Conservation (phyloP, 2,329 filamentous ascomycete genomes). For the Orbilia brochopaga region DNA sequence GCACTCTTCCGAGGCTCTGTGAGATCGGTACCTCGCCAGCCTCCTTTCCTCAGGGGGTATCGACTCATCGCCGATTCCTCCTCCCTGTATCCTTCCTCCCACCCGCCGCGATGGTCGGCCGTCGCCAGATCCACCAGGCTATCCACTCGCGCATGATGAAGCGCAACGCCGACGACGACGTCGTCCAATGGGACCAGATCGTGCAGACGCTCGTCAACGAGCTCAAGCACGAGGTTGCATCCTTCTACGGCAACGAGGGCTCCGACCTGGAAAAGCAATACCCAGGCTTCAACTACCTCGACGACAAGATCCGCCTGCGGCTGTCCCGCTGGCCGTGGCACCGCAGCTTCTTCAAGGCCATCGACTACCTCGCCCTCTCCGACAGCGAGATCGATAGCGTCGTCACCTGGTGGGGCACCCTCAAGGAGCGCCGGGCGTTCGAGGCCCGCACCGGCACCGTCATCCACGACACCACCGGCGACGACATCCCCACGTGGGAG, state of each 20-base stretch:
- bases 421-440: constrained; percentile 43
- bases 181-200: constrained; percentile 50
- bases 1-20: constrained; percentile 14
- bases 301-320: constrained; percentile 50
- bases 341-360: constrained; percentile 52
- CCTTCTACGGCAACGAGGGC: constrained; percentile 53
- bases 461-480: constrained; percentile 42
- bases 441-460: constrained; percentile 29
- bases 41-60: constrained; percentile 8
- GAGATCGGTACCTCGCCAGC: not conserved
- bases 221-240: constrained; percentile 52
- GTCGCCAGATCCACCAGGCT: constrained; percentile 50
- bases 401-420: constrained; percentile 53
- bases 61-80: not conserved
- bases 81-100: not conserved
- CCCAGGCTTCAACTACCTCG: constrained; percentile 53
- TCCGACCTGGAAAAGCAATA: constrained; percentile 52
- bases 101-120: constrained; percentile 40
- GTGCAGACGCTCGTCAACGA: constrained; percentile 51
- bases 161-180: constrained; percentile 50
- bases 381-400: constrained; percentile 53
- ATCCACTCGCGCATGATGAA: constrained; percentile 51
- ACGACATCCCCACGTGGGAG: constrained; percentile 50
- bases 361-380: constrained; percentile 52
- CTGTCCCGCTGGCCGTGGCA: constrained; percentile 52